These are phyloP conservation scores for Neonectria neomacrospora DNA, from an alignment of 2,329 filamentous ascomycete genomes.

Conservation along the genomic window DNA sequence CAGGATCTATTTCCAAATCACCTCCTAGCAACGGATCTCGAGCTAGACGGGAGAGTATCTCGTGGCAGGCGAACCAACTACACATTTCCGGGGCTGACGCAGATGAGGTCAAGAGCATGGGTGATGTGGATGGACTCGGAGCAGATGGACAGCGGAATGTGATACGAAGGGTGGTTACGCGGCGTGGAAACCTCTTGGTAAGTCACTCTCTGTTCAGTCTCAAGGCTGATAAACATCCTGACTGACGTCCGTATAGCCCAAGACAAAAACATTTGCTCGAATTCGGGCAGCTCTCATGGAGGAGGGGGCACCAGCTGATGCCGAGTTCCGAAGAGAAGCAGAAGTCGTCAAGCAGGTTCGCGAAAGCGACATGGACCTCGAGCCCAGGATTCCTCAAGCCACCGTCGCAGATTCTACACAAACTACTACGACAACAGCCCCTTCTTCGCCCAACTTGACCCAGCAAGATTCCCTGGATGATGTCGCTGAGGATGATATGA, in stretches of 20 bases:
- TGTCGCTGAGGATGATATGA: slow-evolving; percentile 75
- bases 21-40: slow-evolving; percentile 69
- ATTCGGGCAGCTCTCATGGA: slow-evolving; percentile 91
- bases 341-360: slow-evolving; percentile 96
- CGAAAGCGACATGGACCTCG: slow-evolving; percentile 81
- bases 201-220: slow-evolving; percentile 47
- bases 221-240: slow-evolving; percentile 34
- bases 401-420: slow-evolving; percentile 58
- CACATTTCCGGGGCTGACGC: slow-evolving; percentile 79
- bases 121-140: slow-evolving; percentile 60
- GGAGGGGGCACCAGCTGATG: slow-evolving; percentile 87
- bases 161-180: slow-evolving; percentile 83
- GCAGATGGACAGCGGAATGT: slow-evolving; percentile 76
- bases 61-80: slow-evolving; percentile 88
- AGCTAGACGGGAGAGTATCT: slow-evolving; percentile 86
- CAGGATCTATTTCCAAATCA: slow-evolving; percentile 71
- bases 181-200: slow-evolving; percentile 89
- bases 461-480: slow-evolving; percentile 74
- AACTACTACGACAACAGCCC: slow-evolving; percentile 68
- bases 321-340: slow-evolving; percentile 88
- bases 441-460: slow-evolving; percentile 77
- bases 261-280: slow-evolving; percentile 94
- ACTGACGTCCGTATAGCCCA: slow-evolving; percentile 72
- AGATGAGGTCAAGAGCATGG: slow-evolving; percentile 77
- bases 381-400: slow-evolving; percentile 53